These are phyloP conservation scores for Fragaria ananassa DNA, from an alignment of 306 rosid genomes.

Conservation along the genomic window DNA sequence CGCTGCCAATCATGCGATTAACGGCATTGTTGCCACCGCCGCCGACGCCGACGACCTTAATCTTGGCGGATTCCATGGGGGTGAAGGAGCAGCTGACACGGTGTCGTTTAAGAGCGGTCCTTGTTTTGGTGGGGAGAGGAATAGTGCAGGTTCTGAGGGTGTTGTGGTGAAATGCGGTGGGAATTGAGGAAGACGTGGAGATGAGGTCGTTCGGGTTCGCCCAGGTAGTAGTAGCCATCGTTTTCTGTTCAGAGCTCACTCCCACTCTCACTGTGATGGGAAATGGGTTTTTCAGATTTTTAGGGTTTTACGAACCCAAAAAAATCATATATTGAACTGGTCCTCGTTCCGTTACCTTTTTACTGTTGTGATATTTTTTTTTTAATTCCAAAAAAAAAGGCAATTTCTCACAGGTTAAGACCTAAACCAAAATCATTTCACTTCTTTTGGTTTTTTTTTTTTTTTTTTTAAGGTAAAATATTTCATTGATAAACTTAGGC, in stretches of 20 bases:
- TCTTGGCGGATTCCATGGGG: constrained; percentile 65
- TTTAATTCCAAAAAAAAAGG: too few relatives aligned
- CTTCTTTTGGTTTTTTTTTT: too few relatives aligned
- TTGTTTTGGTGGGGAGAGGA: constrained; percentile 31
- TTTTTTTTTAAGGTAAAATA: too few relatives aligned
- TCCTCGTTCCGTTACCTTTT: not conserved
- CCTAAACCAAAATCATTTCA: too few relatives aligned
- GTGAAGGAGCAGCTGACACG: constrained; percentile 57
- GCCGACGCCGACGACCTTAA: constrained; percentile 92
- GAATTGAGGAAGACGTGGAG: constrained; percentile 33
- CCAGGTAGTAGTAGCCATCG: constrained; percentile 35
- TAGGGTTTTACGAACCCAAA: constrained; percentile 31
- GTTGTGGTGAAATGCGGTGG: constrained; percentile 28
- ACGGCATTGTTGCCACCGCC: constrained; percentile 97
- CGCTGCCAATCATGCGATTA: constrained; percentile 94
- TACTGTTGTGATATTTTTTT: not conserved
- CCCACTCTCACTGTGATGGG: not conserved
- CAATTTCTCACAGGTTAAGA: too few relatives aligned
- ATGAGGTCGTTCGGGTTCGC: constrained; percentile 48
- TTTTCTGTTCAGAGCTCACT: not conserved
- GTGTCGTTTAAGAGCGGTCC: constrained; percentile 20
- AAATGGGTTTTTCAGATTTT: constrained; percentile 11
- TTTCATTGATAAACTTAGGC: too few relatives aligned
- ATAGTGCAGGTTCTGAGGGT: constrained; percentile 24
- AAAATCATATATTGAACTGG: not conserved